Evolutionary conservation across 2,329 filamentous ascomycete genomes (phyloP), one percentile per base, ranked within the genome.

Genomic region (Neobulgaria alba): DNA sequence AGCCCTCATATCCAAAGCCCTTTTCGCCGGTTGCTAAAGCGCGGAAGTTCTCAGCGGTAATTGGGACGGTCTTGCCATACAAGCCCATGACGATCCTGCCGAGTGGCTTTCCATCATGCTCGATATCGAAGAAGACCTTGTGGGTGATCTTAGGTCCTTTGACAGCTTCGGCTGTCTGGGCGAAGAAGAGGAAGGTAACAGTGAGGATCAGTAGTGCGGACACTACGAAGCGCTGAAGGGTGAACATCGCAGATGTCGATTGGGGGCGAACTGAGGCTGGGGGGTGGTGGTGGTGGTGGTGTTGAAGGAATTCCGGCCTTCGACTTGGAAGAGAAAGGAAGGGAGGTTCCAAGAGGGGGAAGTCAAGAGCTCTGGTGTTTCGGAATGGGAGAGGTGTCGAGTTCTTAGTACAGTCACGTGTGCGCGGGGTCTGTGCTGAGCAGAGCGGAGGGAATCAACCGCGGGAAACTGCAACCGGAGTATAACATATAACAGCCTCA

Each of bases 111-210:
- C 85, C 85, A 58, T 82, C 86, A 58, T 87, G 79, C 57, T 73
- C 67, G 53, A 93, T 80, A 65, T 92, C 85, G 64, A 93, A 90
- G 73, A 78, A 92, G 66, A 92, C 87, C 79, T 94, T 95, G 73
- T 85, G 73, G 57, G 89, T 95, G 71, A 95, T 90, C 79, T 92
- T 93, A 49, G 87, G 90, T 34, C 92, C 90, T 71, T 90, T 87
- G 52, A 71, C 71, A 40, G 85, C 84, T 55, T 84, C 78, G 45
- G 76, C 79, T 23, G 77, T 75, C 65, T 87, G 81, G 53, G 82
- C 73, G 61, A 94, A 79, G 68, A 86, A 77, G 53, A 88, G 67
- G 61, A 90, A 71, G 54, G 75, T 73, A 56, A 89, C 71, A 57
- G 85, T 80, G 57, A 93, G 63, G 59, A 95, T 76, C 60, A 94